These are phyloP conservation scores for Nepenthes alata DNA, from an alignment of 179 eudicot species.

Conservation along the genomic window DNA sequence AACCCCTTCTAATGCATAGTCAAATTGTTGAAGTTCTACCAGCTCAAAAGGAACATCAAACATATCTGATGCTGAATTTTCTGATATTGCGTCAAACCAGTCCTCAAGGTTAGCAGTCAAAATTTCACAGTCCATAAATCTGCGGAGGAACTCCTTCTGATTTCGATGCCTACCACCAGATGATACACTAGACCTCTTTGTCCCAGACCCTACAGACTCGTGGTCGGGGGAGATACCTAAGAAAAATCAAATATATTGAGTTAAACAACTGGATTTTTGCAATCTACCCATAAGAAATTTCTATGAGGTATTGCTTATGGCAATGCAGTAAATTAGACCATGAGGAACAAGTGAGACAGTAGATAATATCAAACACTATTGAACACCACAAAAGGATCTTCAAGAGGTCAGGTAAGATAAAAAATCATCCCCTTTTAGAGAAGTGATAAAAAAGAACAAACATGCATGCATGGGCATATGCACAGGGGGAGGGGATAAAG, in stretches of 20 bases:
- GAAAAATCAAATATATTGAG: not conserved
- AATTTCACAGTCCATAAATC: constrained; percentile 56
- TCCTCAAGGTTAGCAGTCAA: constrained; percentile 43
- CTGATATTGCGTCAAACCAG: constrained; percentile 57
- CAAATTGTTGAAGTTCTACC: constrained; percentile 81
- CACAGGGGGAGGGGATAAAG: too few species aligned
- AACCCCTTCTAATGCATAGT: constrained; percentile 79
- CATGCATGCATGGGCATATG: too few species aligned
- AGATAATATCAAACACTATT: not conserved
- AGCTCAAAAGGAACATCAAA: constrained; percentile 83
- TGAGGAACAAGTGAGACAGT: not conserved
- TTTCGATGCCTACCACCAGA: constrained; percentile 50
- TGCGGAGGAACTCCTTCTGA: constrained; percentile 64
- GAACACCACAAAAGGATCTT: not conserved
- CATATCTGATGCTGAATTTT: constrained; percentile 28
- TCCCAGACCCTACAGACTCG: constrained; percentile 62
- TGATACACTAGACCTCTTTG: constrained; percentile 62
- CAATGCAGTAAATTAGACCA: not conserved
- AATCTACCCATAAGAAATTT: not conserved
- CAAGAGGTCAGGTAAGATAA: not conserved
- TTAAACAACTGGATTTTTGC: not conserved
- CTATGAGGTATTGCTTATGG: not conserved
- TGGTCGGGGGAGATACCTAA: constrained; percentile 69
- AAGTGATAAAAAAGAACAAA: too few species aligned
- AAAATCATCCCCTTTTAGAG: not conserved